A percentile compares a stretch with the other conserved stretches of the same genome.
phyloP scores from a whole-genome alignment of 2,329 filamentous ascomycete species.

The Claviceps sp. region DNA sequence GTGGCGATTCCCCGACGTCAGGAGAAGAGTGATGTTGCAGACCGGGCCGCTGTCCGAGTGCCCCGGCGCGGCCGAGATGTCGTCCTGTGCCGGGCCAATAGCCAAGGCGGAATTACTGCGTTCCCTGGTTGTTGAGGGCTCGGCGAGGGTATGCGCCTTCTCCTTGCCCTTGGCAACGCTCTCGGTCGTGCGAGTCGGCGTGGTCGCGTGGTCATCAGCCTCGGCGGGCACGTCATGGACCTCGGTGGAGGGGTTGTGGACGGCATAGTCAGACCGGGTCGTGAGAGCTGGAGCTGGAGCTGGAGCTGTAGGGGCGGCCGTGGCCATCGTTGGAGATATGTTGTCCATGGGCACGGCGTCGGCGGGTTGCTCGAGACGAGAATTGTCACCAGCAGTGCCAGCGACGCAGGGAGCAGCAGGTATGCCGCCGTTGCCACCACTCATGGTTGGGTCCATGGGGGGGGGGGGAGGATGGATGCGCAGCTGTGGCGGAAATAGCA shows the following conservation, averaged over 20 bases:
- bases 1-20: slow-evolving; percentile 70
- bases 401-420: slow-evolving; percentile 1
- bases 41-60: slow-evolving; percentile 24
- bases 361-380: slow-evolving; percentile 20
- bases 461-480: slow-evolving; percentile 15
- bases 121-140: slow-evolving; percentile 16
- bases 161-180: slow-evolving; percentile 21
- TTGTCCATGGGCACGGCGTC: slow-evolving; percentile 25
- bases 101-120: slow-evolving; percentile 24
- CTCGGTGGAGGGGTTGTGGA: slow-evolving; percentile 8
- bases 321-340: slow-evolving; percentile 14
- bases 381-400: slow-evolving; percentile 12
- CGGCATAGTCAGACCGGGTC: slow-evolving; percentile 7
- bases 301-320: slow-evolving; percentile 7
- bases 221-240: slow-evolving; percentile 6
- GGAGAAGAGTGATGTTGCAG: slow-evolving; percentile 68
- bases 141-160: slow-evolving; percentile 12
- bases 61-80: slow-evolving; percentile 22
- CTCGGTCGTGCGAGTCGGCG: not conserved
- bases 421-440: slow-evolving; percentile 14
- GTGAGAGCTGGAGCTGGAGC: slow-evolving; percentile 7
- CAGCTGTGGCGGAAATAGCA: slow-evolving; percentile 2
- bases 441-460: slow-evolving; percentile 19
- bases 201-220: slow-evolving; percentile 3
- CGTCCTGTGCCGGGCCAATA: slow-evolving; percentile 30